These are phyloP conservation scores for Rhizoctonia solani DNA, from an alignment of 1,284 basidiomycete genomes.

Conservation along the genomic window DNA sequence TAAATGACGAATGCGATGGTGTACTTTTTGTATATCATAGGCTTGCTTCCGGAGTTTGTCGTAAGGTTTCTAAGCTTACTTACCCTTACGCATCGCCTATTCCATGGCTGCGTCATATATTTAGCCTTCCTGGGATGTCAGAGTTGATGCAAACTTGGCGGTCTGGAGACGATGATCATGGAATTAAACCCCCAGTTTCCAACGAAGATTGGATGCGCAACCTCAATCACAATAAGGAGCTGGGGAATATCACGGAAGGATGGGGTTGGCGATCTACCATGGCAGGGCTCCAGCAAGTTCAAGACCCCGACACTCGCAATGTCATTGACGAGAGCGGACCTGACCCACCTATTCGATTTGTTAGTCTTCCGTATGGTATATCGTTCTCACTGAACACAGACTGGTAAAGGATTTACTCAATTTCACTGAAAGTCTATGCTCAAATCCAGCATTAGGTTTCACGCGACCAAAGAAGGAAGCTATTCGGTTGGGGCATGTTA, in stretches of 20 bases:
- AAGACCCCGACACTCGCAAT: not conserved
- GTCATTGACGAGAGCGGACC: not conserved
- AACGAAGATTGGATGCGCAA: not conserved
- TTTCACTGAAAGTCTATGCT: not conserved
- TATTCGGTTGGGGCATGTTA: slow-evolving; percentile 26
- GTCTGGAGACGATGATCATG: not conserved
- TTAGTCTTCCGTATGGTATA: slow-evolving; percentile 8
- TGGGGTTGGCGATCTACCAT: not conserved
- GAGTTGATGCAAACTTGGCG: slow-evolving; percentile 19
- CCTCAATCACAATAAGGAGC: not conserved
- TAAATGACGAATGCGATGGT: not conserved
- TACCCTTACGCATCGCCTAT: slow-evolving; percentile 16
- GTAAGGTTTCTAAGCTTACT: not conserved
- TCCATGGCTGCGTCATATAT: not conserved
- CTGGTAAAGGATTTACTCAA: not conserved
- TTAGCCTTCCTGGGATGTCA: not conserved
- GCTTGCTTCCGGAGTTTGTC: not conserved
- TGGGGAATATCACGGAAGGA: not conserved
- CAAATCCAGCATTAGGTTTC: slow-evolving; percentile 1
- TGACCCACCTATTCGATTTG: not conserved
- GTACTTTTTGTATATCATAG: not conserved
- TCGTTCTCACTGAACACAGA: slow-evolving; percentile 6
- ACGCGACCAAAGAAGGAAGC: slow-evolving; percentile 2
- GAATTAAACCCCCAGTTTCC: not conserved
- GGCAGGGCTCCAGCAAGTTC: not conserved